phyloP scores from a whole-genome alignment of 495 filamentous ascomycete genomes.

The Aspergillus baeticus region DNA sequence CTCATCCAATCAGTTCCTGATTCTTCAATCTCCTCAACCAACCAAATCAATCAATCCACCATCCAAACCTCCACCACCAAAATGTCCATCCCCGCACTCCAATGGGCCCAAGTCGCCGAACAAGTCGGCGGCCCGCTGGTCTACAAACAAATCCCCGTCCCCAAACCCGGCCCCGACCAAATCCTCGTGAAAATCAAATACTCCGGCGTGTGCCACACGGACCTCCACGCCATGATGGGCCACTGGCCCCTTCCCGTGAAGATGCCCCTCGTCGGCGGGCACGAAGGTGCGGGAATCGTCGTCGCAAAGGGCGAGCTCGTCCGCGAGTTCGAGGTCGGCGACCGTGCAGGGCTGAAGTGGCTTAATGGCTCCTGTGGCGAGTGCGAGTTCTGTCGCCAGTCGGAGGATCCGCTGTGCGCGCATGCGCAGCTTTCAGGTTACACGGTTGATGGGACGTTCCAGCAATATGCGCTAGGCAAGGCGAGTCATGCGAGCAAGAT shows the following conservation, averaged over 20 bases:
- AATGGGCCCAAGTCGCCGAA: conserved; percentile 87
- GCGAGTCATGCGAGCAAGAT: conserved; percentile 12
- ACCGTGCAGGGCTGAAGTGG: conserved; percentile 88
- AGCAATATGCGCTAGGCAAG: conserved; percentile 18
- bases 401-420: conserved; percentile 11
- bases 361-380: conserved; percentile 75
- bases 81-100: conserved; percentile 63
- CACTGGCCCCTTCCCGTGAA: conserved; percentile 84
- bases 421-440: conserved; percentile 10
- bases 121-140: conserved; percentile 68
- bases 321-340: conserved; percentile 71
- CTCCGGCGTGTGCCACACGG: conserved; percentile 92
- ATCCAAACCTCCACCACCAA: conserved; percentile 5
- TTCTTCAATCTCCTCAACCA: neutral
- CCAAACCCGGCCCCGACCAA: conserved; percentile 78
- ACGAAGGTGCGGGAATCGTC: conserved; percentile 86
- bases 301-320: conserved; percentile 76
- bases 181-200: conserved; percentile 90
- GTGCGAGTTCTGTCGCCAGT: conserved; percentile 14
- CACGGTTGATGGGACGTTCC: conserved; percentile 20
- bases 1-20: neutral
- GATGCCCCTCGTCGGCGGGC: conserved; percentile 86
- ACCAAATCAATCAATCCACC: too few relatives aligned
- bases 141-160: conserved; percentile 82
- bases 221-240: conserved; percentile 80